Conservation (phyloP, 2,329 filamentous ascomycete genomes). For the Ceratocystis destructans region DNA sequence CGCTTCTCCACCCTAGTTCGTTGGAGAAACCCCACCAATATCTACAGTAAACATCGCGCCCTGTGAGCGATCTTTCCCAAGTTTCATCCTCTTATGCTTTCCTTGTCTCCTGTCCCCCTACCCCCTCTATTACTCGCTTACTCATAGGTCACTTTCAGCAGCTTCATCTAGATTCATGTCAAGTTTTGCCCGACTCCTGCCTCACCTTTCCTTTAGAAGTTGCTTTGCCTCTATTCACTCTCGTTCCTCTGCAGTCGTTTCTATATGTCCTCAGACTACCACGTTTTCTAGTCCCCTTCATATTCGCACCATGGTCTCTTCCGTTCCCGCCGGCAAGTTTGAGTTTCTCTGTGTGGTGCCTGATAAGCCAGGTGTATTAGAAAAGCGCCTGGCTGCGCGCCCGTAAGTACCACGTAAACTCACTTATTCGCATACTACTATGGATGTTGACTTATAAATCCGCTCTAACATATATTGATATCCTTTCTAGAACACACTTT, state of each 20-base stretch:
- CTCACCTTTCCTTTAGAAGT: not conserved
- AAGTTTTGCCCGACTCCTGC: not conserved
- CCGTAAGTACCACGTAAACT: slow-evolving; percentile 31
- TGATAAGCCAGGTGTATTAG: slow-evolving; percentile 46
- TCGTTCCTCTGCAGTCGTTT: not conserved
- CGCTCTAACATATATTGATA: not conserved
- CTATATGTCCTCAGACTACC: not conserved
- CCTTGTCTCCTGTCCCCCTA: too few species aligned
- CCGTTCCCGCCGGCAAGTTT: slow-evolving; percentile 29
- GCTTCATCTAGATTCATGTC: not conserved
- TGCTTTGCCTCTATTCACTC: not conserved
- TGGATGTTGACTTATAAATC: not conserved
- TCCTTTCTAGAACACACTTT: slow-evolving; percentile 35
- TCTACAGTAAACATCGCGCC: too few species aligned
- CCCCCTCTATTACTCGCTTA: too few species aligned
- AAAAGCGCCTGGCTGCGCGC: slow-evolving; percentile 49
- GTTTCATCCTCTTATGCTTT: too few species aligned
- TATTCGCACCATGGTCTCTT: slow-evolving; percentile 24
- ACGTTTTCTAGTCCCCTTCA: not conserved
- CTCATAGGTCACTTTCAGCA: too few species aligned
- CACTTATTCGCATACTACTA: not conserved
- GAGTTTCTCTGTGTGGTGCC: slow-evolving; percentile 59
- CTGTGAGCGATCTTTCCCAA: too few species aligned
- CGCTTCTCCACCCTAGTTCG: too few species aligned
- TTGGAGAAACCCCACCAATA: too few species aligned